Base-by-base conservation (phyloP, 345 rosid species). In the Corchorus capsularis region DNA sequence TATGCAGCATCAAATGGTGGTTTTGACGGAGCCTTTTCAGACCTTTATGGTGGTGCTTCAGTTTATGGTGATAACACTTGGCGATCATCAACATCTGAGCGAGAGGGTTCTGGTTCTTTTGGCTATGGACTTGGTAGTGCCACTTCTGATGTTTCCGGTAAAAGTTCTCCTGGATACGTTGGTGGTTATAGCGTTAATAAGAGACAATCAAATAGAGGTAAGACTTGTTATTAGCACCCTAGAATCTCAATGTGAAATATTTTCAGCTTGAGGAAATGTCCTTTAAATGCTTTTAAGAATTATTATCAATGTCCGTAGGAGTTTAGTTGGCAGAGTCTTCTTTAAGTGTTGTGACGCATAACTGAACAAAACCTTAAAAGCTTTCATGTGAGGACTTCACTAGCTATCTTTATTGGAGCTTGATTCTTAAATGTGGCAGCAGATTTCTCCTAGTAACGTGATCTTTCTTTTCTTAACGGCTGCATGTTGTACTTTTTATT, bases 191-290 rank as follows among this genome's bases (percentile, higher is more conserved):
- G 85, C 75, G 86, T 85, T 85, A 91, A 84, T 79, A 91, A 85
- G 83, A 84, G 96, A 88, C 90, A 86, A 80, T 55, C 89, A 83
- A 89, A 79, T 88, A 89, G 93, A 91, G 94, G 94, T 91, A 81
- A 83, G 70, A 46, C 19, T 60, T 78, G 19, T 59, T 65, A 17
- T 4, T 59, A 63, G 43, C 62, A 69, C 54, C 17, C 19, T 78
- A 63, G 75, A 19, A 52, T 67, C 50, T 32, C 19, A 68, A 20
- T 75, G 22, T 50, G 22, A 63, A 22, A 20, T 0, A 15, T 59
- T 59, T 45, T 60, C 68, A 13, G 56, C 67, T 43, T 73, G 76
- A 68, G 72, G 8, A 47, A 47, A 67, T 5, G 45, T 67, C 16
- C 39, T 67, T 7, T 46, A 47, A 46, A 67, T 45, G n/a, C 27